phyloP scores from a whole-genome alignment of 495 filamentous ascomycete species.

The Symbiotaphrina buchneri region DNA sequence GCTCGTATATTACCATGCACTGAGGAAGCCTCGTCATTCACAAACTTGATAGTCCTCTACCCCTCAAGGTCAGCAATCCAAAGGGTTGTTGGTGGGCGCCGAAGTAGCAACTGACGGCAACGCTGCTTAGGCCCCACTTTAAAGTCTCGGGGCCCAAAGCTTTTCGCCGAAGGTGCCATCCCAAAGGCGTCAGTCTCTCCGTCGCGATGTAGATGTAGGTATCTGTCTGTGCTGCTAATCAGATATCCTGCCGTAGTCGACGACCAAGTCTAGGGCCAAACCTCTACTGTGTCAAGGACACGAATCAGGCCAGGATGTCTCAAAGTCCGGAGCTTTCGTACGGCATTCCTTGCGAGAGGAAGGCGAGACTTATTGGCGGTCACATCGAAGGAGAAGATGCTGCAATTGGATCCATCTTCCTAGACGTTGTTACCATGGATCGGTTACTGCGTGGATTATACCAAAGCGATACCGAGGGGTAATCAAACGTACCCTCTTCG shows the following conservation, averaged over 20 bases:
- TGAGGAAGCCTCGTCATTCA: slow-evolving; percentile 80
- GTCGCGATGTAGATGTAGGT: slow-evolving; percentile 87
- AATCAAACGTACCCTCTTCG: slow-evolving; percentile 43
- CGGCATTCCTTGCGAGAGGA: slow-evolving; percentile 75
- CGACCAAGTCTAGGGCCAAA: slow-evolving; percentile 13
- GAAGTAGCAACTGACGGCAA: slow-evolving; percentile 40
- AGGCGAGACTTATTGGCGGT: slow-evolving; percentile 52
- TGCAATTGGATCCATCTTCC: slow-evolving; percentile 86
- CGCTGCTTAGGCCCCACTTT: slow-evolving; percentile 80
- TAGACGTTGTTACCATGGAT: slow-evolving; percentile 13
- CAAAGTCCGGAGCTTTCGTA: slow-evolving; percentile 76
- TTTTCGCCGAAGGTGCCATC: slow-evolving; percentile 70
- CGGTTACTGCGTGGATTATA: slow-evolving; percentile 4
- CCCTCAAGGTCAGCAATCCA: not conserved
- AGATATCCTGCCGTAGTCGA: not conserved
- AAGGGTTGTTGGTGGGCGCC: not conserved
- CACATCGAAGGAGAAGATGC: slow-evolving; percentile 89
- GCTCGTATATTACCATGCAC: slow-evolving; percentile 71
- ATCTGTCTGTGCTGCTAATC: slow-evolving; percentile 39
- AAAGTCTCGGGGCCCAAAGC: slow-evolving; percentile 69
- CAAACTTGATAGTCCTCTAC: slow-evolving; percentile 79
- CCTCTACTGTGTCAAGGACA: slow-evolving; percentile 85
- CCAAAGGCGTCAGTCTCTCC: slow-evolving; percentile 63
- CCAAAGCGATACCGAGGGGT: not conserved
- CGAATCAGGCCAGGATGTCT: slow-evolving; percentile 87